A percentile compares a stretch with the other conserved stretches of the same genome.
Evolutionary conservation across 2,329 filamentous ascomycete species (phyloP).

Genomic region (Diatrype stigma): DNA sequence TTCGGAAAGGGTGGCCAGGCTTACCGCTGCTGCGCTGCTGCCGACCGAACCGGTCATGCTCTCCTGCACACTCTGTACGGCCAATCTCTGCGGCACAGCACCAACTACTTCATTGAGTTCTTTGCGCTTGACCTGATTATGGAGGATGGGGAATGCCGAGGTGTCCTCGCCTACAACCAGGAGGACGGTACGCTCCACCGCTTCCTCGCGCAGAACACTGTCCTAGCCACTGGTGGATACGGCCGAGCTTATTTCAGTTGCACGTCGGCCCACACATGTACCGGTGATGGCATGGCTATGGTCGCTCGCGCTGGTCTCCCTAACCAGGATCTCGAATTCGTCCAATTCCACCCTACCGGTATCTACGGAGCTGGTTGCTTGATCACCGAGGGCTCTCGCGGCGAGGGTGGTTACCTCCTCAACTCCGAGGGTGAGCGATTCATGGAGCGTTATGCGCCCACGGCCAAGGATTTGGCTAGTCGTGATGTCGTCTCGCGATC

Average conservation of each 20-base stretch:
- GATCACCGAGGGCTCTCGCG: constrained; percentile 96
- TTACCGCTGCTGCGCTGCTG: constrained; percentile 93
- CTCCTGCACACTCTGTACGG: constrained; percentile 98
- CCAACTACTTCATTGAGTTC: constrained; percentile 99
- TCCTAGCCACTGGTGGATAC: constrained; percentile 94
- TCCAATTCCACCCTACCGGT: constrained; percentile 98
- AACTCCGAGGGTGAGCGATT: constrained; percentile 98
- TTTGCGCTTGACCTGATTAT: constrained; percentile 96
- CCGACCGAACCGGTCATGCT: constrained; percentile 94
- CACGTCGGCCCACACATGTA: constrained; percentile 97
- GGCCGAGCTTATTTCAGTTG: constrained; percentile 98
- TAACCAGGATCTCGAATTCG: constrained; percentile 99
- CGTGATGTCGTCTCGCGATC: constrained; percentile 95
- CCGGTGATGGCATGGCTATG: constrained; percentile 99
- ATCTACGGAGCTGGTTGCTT: constrained; percentile 97
- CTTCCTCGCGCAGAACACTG: constrained; percentile 95
- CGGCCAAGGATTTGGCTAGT: constrained; percentile 93
- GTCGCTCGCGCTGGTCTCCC: constrained; percentile 94
- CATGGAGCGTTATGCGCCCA: constrained; percentile 98
- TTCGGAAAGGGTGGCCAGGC: constrained; percentile 96
- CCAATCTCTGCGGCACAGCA: constrained; percentile 94
- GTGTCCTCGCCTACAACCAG: constrained; percentile 96
- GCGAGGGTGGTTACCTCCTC: constrained; percentile 95
- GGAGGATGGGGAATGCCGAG: constrained; percentile 94
- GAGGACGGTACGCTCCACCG: constrained; percentile 97